These are phyloP conservation scores for Dryas alaskensis DNA, from an alignment of 306 rosid genomes.

Conservation along the genomic window DNA sequence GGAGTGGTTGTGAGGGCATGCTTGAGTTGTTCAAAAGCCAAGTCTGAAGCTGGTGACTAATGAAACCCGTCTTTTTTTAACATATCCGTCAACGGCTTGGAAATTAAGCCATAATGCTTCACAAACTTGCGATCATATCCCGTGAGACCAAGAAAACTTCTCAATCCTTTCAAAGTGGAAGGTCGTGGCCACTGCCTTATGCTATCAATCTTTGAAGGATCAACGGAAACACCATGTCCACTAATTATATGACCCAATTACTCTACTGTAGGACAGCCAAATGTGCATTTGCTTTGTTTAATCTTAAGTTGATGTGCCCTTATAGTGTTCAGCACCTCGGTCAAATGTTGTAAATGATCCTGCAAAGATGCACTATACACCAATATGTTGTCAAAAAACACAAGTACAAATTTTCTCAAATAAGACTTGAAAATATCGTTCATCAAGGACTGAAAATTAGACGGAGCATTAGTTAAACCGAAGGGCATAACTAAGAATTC, in stretches of 20 bases:
- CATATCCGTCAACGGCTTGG: neutral
- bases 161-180: neutral
- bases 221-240: neutral
- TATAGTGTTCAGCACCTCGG: fast-evolving
- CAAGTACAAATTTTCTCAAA: neutral
- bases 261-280: fast-evolving
- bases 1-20: neutral
- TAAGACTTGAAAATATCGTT: neutral
- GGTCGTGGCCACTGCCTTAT: neutral
- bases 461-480: neutral
- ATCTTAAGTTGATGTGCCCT: fast-evolving
- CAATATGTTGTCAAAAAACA: neutral
- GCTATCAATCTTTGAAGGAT: neutral
- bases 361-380: fast-evolving
- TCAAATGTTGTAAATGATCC: fast-evolving
- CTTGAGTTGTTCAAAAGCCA: neutral
- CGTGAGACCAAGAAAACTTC: neutral
- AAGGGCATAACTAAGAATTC: neutral
- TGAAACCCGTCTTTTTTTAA: neutral
- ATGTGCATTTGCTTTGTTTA: neutral
- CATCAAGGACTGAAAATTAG: neutral
- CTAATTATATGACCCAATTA: neutral
- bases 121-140: neutral
- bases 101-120: neutral
- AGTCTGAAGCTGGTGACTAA: neutral